phyloP scores from a whole-genome alignment of 2,329 filamentous ascomycete genomes.

The Ilyonectria destructans region DNA sequence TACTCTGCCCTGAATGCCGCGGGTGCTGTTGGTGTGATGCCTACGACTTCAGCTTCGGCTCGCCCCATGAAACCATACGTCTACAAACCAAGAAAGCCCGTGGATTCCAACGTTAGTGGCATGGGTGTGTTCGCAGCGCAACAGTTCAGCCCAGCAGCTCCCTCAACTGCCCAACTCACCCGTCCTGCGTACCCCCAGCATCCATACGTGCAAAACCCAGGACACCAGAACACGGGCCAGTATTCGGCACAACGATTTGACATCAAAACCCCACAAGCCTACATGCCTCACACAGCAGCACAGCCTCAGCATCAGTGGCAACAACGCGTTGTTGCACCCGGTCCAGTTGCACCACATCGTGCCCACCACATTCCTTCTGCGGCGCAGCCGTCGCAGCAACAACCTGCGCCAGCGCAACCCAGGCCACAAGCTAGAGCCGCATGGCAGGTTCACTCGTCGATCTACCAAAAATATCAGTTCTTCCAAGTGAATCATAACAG shows the following conservation, averaged over 20 bases:
- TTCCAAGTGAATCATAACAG: conserved; percentile 75
- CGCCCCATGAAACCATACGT: conserved; percentile 65
- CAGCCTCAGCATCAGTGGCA: conserved; percentile 37
- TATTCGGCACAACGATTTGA: conserved; percentile 48
- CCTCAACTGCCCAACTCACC: conserved; percentile 5
- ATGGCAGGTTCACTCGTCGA: conserved; percentile 58
- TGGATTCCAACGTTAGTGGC: conserved; percentile 45
- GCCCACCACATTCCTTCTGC: conserved; percentile 20
- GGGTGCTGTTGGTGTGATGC: not conserved
- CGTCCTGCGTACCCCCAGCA: conserved; percentile 37
- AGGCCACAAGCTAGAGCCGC: conserved; percentile 49
- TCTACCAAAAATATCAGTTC: conserved; percentile 71
- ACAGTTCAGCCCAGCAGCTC: conserved; percentile 40
- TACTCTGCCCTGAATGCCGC: conserved; percentile 15
- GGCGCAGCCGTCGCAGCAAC: conserved; percentile 19
- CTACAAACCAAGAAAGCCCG: conserved; percentile 66
- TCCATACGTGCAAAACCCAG: conserved; percentile 24
- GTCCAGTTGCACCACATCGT: conserved; percentile 16
- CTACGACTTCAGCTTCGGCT: conserved; percentile 5
- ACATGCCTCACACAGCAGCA: conserved; percentile 21
- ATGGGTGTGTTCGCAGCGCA: conserved; percentile 48
- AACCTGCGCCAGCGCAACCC: conserved; percentile 27
- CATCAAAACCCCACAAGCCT: conserved; percentile 36
- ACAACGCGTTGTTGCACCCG: conserved; percentile 9
- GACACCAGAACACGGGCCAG: conserved; percentile 29